Evolutionary conservation across 2,329 filamentous ascomycete genomes (phyloP), one percentile per base, ranked within the genome.

Genomic region (Bipolaris bicolor): DNA sequence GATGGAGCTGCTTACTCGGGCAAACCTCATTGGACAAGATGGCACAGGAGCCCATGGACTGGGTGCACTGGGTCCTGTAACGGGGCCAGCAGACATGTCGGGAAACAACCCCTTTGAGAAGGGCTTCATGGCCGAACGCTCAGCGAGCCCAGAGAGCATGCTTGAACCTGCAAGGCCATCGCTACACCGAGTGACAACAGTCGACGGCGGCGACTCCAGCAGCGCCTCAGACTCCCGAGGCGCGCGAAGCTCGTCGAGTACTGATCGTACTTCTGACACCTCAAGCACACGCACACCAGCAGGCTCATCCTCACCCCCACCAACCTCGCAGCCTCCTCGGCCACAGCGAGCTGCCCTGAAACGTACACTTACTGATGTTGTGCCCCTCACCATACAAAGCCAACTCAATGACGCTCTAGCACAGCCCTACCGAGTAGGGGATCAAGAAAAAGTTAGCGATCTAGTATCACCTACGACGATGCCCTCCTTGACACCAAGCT

Each of bases 351-450:
- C 86, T 50, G 90, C 84, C 59, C 78, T 97, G 61, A 96, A 93
- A 78, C 87, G 94, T 69, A 96, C 94, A 16, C 90, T 90, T 78
- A 98, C 94, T 15, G 94, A 98, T 75, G 86, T 90, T 20, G 85
- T 86, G 50, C 85, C 90, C 16, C 83, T 90, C 26, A 87, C 87
- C 16, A 80, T 96, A 63, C 91, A 96, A 76, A 88, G 90, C 68
- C 94, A 89, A 77, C 86, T 97, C 44, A 86, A 94, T 67, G 93
- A 98, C 70, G 89, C 89, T 49, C 82, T 97, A 76, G 88, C 92
- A 22, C 89, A 93, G 73, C 93, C 94, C 15, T 97, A 91, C 73
- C 79, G 88, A 24, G 79, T 84, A n/a, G 83, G 86, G 16, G 50
- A 79, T 70, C 52, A 66, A 77, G 29, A 76, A 76, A 43, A 79